Evolutionary conservation across 805 yeast species (phyloP).

Genomic region (Nakazawaea holstii): DNA sequence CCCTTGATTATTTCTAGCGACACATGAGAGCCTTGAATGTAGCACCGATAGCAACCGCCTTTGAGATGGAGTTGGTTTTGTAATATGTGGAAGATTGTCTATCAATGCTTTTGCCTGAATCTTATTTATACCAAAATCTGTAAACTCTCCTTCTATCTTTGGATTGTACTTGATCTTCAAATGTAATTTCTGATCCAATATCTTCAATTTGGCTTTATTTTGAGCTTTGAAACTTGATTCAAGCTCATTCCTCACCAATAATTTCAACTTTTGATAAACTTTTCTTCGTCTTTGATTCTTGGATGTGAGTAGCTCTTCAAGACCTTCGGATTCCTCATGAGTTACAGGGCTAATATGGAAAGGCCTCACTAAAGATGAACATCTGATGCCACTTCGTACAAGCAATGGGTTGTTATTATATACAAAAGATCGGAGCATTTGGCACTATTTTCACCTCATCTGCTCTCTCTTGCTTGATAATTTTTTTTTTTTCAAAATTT

Average conservation of each 20-base stretch:
- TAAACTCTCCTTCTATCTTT: slow-evolving; percentile 1
- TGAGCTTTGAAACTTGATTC: not conserved
- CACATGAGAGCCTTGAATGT: slow-evolving; percentile 21
- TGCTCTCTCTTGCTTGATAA: too few relatives aligned
- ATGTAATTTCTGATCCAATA: slow-evolving; percentile 6
- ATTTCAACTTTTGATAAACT: slow-evolving; percentile 5
- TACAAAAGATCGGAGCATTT: not conserved
- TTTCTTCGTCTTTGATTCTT: slow-evolving; percentile 1
- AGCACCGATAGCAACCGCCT: slow-evolving; percentile 21
- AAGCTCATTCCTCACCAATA: slow-evolving; percentile 2
- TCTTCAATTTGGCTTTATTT: slow-evolving; percentile 1
- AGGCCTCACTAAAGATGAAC: not conserved
- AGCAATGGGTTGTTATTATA: not conserved
- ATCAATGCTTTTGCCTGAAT: not conserved
- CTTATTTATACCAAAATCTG: slow-evolving; percentile 3
- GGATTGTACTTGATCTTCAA: slow-evolving; percentile 10
- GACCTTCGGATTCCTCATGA: not conserved
- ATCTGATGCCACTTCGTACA: not conserved
- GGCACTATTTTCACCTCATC: not conserved
- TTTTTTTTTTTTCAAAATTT: not conserved
- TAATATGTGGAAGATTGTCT: slow-evolving; percentile 5
- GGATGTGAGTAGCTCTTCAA: not conserved
- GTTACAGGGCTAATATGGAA: not conserved
- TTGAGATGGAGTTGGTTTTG: slow-evolving; percentile 24
- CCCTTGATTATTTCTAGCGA: slow-evolving; percentile 26